Evolutionary conservation across 129 eudicot genomes (phyloP), one percentile per base, ranked within the genome.

Genomic region (Solidago caesia): DNA sequence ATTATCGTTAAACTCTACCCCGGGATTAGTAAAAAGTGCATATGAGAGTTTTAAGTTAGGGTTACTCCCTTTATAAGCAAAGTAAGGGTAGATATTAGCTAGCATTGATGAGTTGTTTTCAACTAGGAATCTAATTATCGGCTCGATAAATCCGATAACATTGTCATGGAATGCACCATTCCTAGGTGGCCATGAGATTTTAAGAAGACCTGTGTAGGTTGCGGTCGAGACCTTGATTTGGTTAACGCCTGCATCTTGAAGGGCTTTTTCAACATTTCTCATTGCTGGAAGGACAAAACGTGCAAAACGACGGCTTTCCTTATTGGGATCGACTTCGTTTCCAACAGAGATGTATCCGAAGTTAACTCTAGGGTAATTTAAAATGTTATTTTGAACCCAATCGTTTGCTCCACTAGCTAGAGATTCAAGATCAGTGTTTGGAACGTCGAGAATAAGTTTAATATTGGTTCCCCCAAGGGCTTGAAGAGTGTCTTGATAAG

Each of bases 81-180:
- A 78, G 56, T 79, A 85, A 9, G 91, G 87, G 41, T 86, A 83
- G 33, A 64, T 73, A 44, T 86, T 81, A 39, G 81, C 79, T 1
- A 86, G 67, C 70, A 83, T 55, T 1, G 84, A 88, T 8, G 55
- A 61, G 21, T 83, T 64, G 45, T 79, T 68, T 39, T 44, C 64
- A 1, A 44, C 29, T n/a, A 86, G 67, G 55, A 79, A 81, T 5
- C 0, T 27, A 0, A 75, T 68, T 9, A 83, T 78, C 2, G 73
- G 74, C 46, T 2, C 6, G 67, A 84, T 83, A 44, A 51, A 51
- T 8, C 13, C 41, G 1, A 6, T 3, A 2, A 75, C 78, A 15
- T 64, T 52, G 16, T 26, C 44, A 2, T 21, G 4, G 56, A 86
- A 86, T 12, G 33, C 71, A 0, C 83, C 87, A 7, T 45, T 21